A percentile compares a stretch with the other conserved stretches of the same genome.
phyloP scores from a whole-genome alignment of 148 eudicot genomes.

The Mesembryanthemum crystallinum region DNA sequence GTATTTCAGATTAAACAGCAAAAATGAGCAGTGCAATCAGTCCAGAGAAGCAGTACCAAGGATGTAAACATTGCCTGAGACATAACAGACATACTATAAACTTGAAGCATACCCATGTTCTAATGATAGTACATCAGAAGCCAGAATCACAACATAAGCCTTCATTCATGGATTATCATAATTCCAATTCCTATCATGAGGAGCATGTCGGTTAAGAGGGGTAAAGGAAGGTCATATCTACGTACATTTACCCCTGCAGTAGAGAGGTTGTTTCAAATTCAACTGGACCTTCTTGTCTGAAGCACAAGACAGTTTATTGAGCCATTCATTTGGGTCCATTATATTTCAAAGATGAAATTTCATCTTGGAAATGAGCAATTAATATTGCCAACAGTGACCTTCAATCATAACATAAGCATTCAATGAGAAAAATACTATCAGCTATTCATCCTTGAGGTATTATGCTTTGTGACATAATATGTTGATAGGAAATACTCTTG shows the following conservation, averaged over 20 bases:
- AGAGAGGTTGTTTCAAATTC: too few species aligned
- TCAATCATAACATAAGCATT: not conserved
- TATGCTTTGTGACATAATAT: not conserved
- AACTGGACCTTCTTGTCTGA: too few species aligned
- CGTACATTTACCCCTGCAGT: too few species aligned
- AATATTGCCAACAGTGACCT: too few species aligned
- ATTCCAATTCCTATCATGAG: too few species aligned
- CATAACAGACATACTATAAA: not conserved
- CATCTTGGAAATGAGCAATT: too few species aligned
- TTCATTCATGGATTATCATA: not conserved
- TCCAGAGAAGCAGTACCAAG: not conserved
- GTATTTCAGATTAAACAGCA: not conserved
- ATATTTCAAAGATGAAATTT: too few species aligned
- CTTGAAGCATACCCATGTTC: not conserved
- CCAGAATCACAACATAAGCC: not conserved
- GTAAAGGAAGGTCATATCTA: too few species aligned
- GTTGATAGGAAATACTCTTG: not conserved
- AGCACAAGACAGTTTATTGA: too few species aligned
- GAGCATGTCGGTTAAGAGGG: too few species aligned
- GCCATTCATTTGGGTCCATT: too few species aligned
- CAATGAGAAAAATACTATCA: not conserved
- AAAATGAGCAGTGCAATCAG: not conserved
- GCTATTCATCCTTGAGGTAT: not conserved
- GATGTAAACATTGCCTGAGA: not conserved
- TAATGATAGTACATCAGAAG: not conserved